Evolutionary conservation across 495 filamentous ascomycete genomes (phyloP).

Genomic region (Darksidea phi): DNA sequence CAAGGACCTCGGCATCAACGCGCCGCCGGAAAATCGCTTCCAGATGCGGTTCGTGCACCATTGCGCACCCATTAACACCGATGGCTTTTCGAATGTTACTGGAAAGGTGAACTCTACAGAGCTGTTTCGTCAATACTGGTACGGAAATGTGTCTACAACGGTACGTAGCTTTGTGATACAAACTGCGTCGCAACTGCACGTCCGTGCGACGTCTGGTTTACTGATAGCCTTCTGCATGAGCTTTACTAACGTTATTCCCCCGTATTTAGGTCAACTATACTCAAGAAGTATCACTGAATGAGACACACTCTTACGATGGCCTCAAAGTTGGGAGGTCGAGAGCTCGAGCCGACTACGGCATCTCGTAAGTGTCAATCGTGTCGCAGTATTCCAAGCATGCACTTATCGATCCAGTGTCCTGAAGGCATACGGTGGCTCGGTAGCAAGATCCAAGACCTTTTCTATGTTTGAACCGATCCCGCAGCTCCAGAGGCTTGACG

Average conservation of each 20-base stretch:
- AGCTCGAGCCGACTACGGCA: neutral
- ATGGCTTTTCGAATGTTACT: constrained; percentile 4
- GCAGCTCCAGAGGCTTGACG: constrained; percentile 10
- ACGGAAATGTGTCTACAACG: neutral
- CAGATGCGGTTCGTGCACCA: constrained; percentile 9
- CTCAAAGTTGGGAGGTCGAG: neutral
- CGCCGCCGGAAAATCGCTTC: constrained; percentile 10
- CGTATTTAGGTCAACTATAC: neutral
- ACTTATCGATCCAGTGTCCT: neutral
- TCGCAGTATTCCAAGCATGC: no score
- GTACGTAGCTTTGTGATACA: no score
- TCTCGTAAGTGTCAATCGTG: neutral
- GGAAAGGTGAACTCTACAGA: constrained; percentile 9
- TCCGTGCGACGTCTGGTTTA: no score
- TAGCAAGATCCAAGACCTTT: neutral
- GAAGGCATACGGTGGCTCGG: neutral
- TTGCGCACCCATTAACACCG: constrained; percentile 14
- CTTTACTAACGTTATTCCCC: no score
- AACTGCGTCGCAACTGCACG: no score
- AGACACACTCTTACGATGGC: neutral
- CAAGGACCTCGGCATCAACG: constrained; percentile 20
- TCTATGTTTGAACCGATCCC: constrained; percentile 3
- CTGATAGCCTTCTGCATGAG: no score
- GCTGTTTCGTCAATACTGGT: constrained; percentile 9
- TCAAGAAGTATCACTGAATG: neutral